A percentile compares a stretch with the other conserved stretches of the same genome.
phyloP scores from a whole-genome alignment of 2,329 filamentous ascomycete species.

The Trichoderma sp. region DNA sequence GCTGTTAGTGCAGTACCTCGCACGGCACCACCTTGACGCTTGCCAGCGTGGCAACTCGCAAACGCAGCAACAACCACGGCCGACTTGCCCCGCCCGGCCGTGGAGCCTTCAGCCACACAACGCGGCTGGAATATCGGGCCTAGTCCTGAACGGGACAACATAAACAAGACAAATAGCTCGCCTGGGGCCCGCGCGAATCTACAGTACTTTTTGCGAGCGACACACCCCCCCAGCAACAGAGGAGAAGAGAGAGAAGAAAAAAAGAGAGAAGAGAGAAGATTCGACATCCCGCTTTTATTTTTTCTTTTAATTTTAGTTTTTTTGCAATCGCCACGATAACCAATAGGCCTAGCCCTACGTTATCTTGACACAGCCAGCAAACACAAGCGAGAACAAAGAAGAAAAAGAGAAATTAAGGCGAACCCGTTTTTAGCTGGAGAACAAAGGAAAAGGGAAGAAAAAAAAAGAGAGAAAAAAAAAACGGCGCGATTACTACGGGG shows the following conservation, averaged over 20 bases:
- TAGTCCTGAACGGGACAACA: constrained; percentile 19
- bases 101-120: constrained; percentile 5
- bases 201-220: not conserved
- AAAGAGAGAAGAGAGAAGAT: not conserved
- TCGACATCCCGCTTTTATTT: constrained; percentile 14
- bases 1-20: not conserved
- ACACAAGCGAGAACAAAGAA: not conserved
- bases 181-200: constrained; percentile 1
- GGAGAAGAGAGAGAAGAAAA: not conserved
- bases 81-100: constrained; percentile 5
- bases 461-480: not conserved
- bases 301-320: too few species aligned
- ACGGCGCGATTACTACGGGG: not conserved
- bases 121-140: not conserved
- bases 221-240: not conserved
- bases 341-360: not conserved
- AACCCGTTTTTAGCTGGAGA: not conserved
- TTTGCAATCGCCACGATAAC: not conserved
- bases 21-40: not conserved
- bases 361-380: not conserved
- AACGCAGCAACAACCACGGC: constrained; percentile 3
- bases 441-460: too few species aligned
- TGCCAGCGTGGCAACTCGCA: constrained; percentile 7
- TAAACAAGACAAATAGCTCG: constrained; percentile 21
- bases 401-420: not conserved